Base-by-base conservation (phyloP, 2,329 filamentous ascomycete genomes). In the Fusarium verticillioides region DNA sequence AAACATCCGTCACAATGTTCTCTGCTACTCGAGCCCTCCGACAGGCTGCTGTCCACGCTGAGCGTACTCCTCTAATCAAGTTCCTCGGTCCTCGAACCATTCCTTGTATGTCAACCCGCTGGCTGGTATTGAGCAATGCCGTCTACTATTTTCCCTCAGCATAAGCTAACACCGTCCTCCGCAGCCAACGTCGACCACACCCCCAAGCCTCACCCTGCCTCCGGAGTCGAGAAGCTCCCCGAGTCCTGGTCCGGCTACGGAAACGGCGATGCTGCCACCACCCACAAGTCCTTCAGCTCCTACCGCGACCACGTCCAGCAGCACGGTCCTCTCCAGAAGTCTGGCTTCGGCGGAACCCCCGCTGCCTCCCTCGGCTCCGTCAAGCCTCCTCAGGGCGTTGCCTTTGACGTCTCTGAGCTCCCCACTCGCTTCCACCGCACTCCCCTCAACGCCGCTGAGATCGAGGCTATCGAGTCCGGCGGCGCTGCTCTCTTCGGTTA, bases 401-500 rank as follows among this genome's bases (percentile, higher is more conserved):
- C 88, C 83, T 98, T 97, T 81, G 96, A 98, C 83, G 91, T 95
- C 77, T 93, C 90, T 77, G 93, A 99, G 84, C 91, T 99, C 30
- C 96, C 96, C 23, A 82, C 87, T 72, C 90, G 96, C 78, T 99
- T 98, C 89, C 90, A 92, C 79, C 89, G 94, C 74, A 85, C 89
- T 54, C 88, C 90, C 18, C 93, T 95, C 84, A 92, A 89, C 42
- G 84, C 91, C 77, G 91, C 91, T 47, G 96, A 99, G 89, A 99
- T 99, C 69, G 96, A 98, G 83, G 95, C 95, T 28, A 89, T 99
- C 79, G 95, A 98, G 89, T 96, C 94, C 63, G 96, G 95, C 62
- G 96, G 96, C 64, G 96, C 96, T 39, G 84, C 87, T 40, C 81
- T 87, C 63, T 83, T 87, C 73, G 84, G 85, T 71, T 89, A 82